Evolutionary conservation across 2,329 filamentous ascomycete species (phyloP).

Genomic region (Colletotrichum magnum): DNA sequence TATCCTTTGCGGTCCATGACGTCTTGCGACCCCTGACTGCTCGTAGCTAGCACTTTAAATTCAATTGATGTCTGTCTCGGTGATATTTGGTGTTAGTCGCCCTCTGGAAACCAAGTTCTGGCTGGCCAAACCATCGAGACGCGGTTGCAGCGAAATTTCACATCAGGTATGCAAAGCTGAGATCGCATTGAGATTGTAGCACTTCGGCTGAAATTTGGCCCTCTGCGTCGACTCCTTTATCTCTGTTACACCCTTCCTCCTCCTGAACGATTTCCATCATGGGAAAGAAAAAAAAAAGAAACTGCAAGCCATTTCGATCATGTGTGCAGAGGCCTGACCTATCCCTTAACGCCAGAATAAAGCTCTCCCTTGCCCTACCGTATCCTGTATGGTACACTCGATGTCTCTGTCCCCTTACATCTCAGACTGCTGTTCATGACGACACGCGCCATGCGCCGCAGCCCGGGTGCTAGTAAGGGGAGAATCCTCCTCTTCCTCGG

Average conservation of each 20-base stretch:
- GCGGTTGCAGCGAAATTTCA: too few species aligned
- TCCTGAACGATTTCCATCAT: not conserved
- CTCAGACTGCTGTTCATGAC: not conserved
- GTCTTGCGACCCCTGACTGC: not conserved
- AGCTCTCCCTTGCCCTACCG: slow-evolving; percentile 31
- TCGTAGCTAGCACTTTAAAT: not conserved
- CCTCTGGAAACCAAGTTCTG: too few species aligned
- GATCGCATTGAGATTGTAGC: too few species aligned
- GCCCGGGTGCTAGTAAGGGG: slow-evolving; percentile 69
- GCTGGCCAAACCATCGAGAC: too few species aligned
- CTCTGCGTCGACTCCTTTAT: not conserved
- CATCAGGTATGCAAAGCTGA: too few species aligned
- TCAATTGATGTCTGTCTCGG: not conserved
- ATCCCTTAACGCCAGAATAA: slow-evolving; percentile 38
- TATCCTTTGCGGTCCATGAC: not conserved
- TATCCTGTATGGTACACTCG: slow-evolving; percentile 40
- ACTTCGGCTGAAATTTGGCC: too few species aligned
- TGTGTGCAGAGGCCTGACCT: slow-evolving; percentile 28
- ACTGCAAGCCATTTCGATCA: slow-evolving; percentile 24
- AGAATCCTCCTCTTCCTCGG: slow-evolving; percentile 74
- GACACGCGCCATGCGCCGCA: not conserved
- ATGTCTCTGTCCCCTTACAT: slow-evolving; percentile 19
- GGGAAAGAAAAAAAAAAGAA: not conserved
- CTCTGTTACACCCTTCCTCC: not conserved
- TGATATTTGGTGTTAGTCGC: not conserved